These are phyloP conservation scores for Nigrograna mackinnonii DNA, from an alignment of 2,329 filamentous ascomycete genomes.

Conservation along the genomic window DNA sequence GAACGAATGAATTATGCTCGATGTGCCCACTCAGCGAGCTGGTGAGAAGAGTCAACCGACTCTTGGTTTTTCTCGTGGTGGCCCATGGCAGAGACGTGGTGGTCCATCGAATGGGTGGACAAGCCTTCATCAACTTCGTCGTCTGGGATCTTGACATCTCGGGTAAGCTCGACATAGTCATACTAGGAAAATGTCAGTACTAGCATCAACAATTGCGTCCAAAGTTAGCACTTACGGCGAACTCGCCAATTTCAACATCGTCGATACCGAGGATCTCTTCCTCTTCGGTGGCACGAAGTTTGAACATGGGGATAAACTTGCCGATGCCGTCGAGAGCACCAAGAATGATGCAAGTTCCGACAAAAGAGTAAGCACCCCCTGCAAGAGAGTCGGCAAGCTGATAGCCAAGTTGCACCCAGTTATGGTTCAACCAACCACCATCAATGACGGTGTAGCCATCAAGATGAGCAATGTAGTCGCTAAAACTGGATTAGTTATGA, in stretches of 20 bases:
- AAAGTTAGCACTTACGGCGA: conserved; percentile 61
- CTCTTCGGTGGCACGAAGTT: conserved; percentile 74
- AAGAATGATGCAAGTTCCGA: conserved; percentile 76
- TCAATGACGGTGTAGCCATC: conserved; percentile 69
- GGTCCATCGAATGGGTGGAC: conserved; percentile 35
- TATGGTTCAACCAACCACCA: conserved; percentile 81
- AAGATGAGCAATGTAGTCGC: conserved; percentile 79
- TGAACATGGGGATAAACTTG: conserved; percentile 76
- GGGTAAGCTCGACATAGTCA: conserved; percentile 84
- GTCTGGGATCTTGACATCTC: conserved; percentile 61
- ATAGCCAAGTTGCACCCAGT: conserved; percentile 83
- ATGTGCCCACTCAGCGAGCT: conserved; percentile 40
- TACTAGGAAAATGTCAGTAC: conserved; percentile 54
- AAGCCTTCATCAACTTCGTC: conserved; percentile 43
- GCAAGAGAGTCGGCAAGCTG: conserved; percentile 81
- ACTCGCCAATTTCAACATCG: conserved; percentile 89
- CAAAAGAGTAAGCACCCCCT: conserved; percentile 78
- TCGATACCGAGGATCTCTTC: conserved; percentile 85
- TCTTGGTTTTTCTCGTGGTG: conserved; percentile 43
- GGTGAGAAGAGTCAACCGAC: conserved; percentile 37
- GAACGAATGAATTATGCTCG: conserved; percentile 19
- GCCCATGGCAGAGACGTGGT: conserved; percentile 28
- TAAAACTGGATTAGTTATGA: conserved; percentile 22
- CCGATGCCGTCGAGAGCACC: conserved; percentile 63
- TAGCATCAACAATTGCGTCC: background rate